Conservation (phyloP, 768 basidiomycete species). For the Pisolithus orientalis region DNA sequence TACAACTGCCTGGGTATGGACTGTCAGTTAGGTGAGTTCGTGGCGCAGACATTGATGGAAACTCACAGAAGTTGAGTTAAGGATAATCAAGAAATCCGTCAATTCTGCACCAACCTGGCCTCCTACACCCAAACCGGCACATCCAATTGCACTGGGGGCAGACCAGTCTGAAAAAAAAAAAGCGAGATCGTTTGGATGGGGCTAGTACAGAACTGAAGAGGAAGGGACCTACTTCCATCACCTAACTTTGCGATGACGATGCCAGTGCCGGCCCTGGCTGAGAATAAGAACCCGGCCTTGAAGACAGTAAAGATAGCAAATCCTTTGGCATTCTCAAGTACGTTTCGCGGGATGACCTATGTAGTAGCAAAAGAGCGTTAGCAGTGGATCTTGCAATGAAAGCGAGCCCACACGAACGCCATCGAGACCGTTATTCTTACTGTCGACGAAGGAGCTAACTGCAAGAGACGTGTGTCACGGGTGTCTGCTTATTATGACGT, state of each 20-base stretch:
- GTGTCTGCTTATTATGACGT: too few species aligned
- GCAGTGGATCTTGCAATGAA: not conserved
- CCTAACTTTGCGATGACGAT: slow-evolving; percentile 81
- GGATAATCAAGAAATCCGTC: slow-evolving; percentile 86
- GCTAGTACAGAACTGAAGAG: not conserved
- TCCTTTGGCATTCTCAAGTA: slow-evolving; percentile 56
- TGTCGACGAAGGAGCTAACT: slow-evolving; percentile 85
- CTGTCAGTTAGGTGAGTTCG: slow-evolving; percentile 5
- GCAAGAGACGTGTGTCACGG: not conserved
- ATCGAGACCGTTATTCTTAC: slow-evolving; percentile 77
- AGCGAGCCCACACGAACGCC: slow-evolving; percentile 39
- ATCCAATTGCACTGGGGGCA: slow-evolving; percentile 90
- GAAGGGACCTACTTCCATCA: slow-evolving; percentile 63
- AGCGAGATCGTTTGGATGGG: not conserved
- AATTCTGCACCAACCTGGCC: slow-evolving; percentile 79
- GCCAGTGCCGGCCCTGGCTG: slow-evolving; percentile 76
- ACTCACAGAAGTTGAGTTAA: slow-evolving; percentile 75
- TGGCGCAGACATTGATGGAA: not conserved
- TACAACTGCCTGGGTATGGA: slow-evolving; percentile 50
- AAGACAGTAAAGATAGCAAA: slow-evolving; percentile 91
- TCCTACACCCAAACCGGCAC: slow-evolving; percentile 86
- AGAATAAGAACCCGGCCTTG: slow-evolving; percentile 64
- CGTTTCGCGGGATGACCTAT: slow-evolving; percentile 49
- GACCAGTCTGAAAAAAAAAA: slow-evolving; percentile 82
- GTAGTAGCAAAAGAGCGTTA: not conserved